phyloP scores from a whole-genome alignment of 805 yeast genomes.

The Debaryomyces prosopidis region DNA sequence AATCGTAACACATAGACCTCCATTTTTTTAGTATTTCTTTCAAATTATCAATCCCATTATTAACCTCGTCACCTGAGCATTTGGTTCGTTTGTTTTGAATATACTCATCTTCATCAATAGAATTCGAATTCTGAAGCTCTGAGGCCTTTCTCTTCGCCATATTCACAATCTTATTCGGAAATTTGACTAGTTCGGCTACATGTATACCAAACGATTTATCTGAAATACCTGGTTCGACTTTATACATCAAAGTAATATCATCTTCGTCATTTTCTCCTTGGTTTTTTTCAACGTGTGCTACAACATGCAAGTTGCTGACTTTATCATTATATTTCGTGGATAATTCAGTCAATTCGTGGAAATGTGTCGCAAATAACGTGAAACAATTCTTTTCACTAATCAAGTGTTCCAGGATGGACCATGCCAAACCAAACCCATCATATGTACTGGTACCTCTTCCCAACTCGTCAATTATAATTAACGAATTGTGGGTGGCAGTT shows the following conservation, averaged over 20 bases:
- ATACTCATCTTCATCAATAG: conserved; percentile 35
- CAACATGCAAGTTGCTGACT: conserved; percentile 86
- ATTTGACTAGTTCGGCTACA: conserved; percentile 93
- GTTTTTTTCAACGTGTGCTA: conserved; percentile 75
- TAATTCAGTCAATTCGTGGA: conserved; percentile 89
- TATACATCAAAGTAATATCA: conserved; percentile 85
- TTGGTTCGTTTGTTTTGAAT: conserved; percentile 50
- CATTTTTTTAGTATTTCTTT: conserved; percentile 54
- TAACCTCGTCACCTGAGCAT: conserved; percentile 52
- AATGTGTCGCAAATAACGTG: conserved; percentile 93
- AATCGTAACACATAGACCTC: conserved; percentile 45
- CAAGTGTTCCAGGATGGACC: conserved; percentile 90
- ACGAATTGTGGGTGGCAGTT: conserved; percentile 73
- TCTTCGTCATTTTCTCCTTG: conserved; percentile 37
- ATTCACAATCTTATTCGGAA: conserved; percentile 83
- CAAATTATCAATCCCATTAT: conserved; percentile 52
- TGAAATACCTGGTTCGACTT: conserved; percentile 94
- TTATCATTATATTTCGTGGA: conserved; percentile 55
- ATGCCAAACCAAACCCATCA: conserved; percentile 97
- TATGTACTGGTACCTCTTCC: conserved; percentile 91
- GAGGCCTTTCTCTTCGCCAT: conserved; percentile 96
- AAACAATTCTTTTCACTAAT: conserved; percentile 71
- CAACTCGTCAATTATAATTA: conserved; percentile 88
- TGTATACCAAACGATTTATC: conserved; percentile 97
- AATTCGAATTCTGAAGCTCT: conserved; percentile 68